Base-by-base conservation (phyloP, 257 asterid genomes). In the Solanum piurae region DNA sequence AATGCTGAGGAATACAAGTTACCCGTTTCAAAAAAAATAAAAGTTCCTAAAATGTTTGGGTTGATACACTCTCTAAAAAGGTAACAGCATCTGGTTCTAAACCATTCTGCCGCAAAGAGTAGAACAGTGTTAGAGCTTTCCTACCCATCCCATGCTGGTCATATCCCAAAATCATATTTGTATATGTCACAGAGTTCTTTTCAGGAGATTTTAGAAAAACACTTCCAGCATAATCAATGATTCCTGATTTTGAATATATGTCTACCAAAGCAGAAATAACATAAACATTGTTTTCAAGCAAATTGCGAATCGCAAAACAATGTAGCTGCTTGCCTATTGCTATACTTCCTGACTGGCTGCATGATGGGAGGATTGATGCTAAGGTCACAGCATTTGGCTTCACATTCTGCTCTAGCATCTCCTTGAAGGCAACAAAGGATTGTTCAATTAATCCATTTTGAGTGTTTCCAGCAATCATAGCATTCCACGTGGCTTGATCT, bases 121-220 rank as follows among this genome's bases (percentile, higher is more conserved):
- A 88, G 79, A 96, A 95, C 7, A 94, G 88, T 77, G 3, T 34
- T 12, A 95, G 44, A 34, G 99, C 98, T 88, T 94, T 93, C 89
- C 94, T 93, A 31, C 96, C 96, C 96, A 94, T 94, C 49, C 99
- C 99, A 82, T 96, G 96, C 82, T 94, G 99, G 38, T 94, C 98
- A 87, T 95, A 96, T 62, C 98, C 99, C 89, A 94, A 71, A 89
- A 96, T 95, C 98, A 96, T 95, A 90, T 94, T 96, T 5, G 98
- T 95, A 91, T 83, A 95, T 68, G 98, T 95, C 73, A 96, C 95
- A 11, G 97, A 91, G 86, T 94, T 96, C 83, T 91, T 95, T 83
- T 92, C 94, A 20, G 86, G 83, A 82, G 91, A 88, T 38, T 72
- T 92, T 84, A 58, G 36, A 87, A 96, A 96, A 62, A 93, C 92